Evolutionary conservation across 2,329 filamentous ascomycete species (phyloP).

Genomic region (Ascomycota sp.): DNA sequence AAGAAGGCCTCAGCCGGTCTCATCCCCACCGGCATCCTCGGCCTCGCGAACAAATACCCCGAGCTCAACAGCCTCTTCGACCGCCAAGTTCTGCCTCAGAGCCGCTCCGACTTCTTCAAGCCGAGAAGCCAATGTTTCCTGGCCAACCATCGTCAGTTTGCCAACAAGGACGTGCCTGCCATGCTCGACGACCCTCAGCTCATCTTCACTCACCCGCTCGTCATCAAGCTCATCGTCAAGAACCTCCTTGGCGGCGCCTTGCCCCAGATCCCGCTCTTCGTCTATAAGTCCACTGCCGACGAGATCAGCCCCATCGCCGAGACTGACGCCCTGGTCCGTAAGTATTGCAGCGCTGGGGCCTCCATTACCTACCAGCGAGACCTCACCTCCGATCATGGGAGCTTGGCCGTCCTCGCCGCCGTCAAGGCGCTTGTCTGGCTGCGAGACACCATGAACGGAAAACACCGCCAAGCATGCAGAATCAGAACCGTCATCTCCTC

Average conservation of each 20-base stretch:
- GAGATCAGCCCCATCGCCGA: conserved; percentile 21
- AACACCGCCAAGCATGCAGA: conserved; percentile 1
- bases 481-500: conserved; percentile 2
- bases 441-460: conserved; percentile 2
- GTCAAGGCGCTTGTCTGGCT: conserved; percentile 5
- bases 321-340: conserved; percentile 20
- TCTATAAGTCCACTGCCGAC: conserved; percentile 28
- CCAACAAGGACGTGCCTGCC: conserved; percentile 13
- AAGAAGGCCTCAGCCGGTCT: conserved; percentile 4
- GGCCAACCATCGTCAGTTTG: conserved; percentile 9
- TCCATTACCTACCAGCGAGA: conserved; percentile 23
- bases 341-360: conserved; percentile 20
- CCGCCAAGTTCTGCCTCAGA: conserved; percentile 5
- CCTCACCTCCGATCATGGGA: conserved; percentile 17
- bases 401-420: conserved; percentile 3
- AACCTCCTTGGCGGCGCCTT: conserved; percentile 14
- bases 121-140: conserved; percentile 8
- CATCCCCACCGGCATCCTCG: conserved; percentile 6
- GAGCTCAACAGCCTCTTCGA: conserved; percentile 3
- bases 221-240: conserved; percentile 9
- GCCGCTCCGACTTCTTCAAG: conserved; percentile 9
- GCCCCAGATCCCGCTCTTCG: conserved; percentile 25
- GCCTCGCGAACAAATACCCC: conserved; percentile 7
- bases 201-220: conserved; percentile 5
- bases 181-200: conserved; percentile 19